Evolutionary conservation across 179 eudicot species (phyloP).

Genomic region (Actinidia polygama): DNA sequence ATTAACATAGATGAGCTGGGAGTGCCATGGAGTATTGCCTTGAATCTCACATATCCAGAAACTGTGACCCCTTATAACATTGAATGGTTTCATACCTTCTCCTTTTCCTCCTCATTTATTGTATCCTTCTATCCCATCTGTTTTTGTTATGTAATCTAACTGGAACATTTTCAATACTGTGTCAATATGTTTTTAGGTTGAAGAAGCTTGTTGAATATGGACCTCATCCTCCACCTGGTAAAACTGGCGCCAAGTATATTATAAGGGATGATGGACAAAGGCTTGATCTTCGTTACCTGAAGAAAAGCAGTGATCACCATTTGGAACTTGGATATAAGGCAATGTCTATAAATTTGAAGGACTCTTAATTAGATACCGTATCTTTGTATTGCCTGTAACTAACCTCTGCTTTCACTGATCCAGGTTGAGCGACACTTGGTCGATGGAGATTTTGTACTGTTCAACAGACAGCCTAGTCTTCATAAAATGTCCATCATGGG

Average conservation of each 20-base stretch:
- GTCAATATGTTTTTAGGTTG: slow-evolving; percentile 48
- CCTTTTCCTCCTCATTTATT: not conserved
- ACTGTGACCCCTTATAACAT: slow-evolving; percentile 98
- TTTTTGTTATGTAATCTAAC: too few species aligned
- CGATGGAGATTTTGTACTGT: slow-evolving; percentile 98
- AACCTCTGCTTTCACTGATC: too few species aligned
- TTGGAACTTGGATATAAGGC: slow-evolving; percentile 97
- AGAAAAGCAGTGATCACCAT: slow-evolving; percentile 99
- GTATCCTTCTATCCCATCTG: too few species aligned
- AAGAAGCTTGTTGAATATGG: slow-evolving; percentile 99
- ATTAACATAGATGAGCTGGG: slow-evolving; percentile 96
- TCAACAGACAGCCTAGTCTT: slow-evolving; percentile 98
- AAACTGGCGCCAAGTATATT: slow-evolving; percentile 98
- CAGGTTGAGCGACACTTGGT: slow-evolving; percentile 95
- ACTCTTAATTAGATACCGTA: not conserved
- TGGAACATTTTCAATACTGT: too few species aligned
- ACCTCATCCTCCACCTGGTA: slow-evolving; percentile 99
- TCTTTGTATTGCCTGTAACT: too few species aligned
- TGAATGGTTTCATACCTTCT: slow-evolving; percentile 62
- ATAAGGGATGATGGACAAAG: slow-evolving; percentile 99
- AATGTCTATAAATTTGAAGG: not conserved
- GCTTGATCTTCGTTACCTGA: slow-evolving; percentile 97
- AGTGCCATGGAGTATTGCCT: slow-evolving; percentile 99
- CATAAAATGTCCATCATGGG: slow-evolving; percentile 99
- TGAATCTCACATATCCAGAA: slow-evolving; percentile 97